Evolutionary conservation across 768 basidiomycete species (phyloP).

Genomic region (Xerocomellus intermedius): DNA sequence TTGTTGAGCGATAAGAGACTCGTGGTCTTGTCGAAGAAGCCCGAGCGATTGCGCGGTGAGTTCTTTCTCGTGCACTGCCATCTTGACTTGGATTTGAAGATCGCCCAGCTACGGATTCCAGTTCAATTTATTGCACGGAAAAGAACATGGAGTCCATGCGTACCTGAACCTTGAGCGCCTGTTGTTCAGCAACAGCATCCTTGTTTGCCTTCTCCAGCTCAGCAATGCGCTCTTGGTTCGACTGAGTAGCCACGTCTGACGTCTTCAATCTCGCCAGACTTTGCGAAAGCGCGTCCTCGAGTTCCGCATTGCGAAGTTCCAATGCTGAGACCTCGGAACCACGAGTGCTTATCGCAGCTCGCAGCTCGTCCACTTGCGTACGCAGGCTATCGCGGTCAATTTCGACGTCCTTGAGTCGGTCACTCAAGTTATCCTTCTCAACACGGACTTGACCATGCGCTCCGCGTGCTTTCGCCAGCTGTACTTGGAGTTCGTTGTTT

Average conservation of each 20-base stretch:
- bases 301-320: conserved; percentile 52
- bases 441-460: conserved; percentile 77
- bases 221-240: conserved; percentile 55
- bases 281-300: conserved; percentile 72
- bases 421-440: conserved; percentile 72
- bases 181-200: conserved; percentile 56
- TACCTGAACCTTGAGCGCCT: conserved; percentile 60
- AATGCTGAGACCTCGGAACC: conserved; percentile 46
- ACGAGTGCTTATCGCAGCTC: conserved; percentile 42
- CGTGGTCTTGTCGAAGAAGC: conserved; percentile 57
- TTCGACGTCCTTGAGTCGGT: conserved; percentile 60
- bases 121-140: background rate
- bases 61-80: conserved; percentile 64
- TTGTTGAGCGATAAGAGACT: conserved; percentile 59
- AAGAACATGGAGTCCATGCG: conserved; percentile 14
- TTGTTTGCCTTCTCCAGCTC: conserved; percentile 62
- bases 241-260: conserved; percentile 66
- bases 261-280: conserved; percentile 69
- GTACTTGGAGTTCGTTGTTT: conserved; percentile 69
- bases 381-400: conserved; percentile 63
- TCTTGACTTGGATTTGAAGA: conserved; percentile 56
- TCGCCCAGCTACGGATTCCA: conserved; percentile 49
- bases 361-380: conserved; percentile 53
- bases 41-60: conserved; percentile 48
- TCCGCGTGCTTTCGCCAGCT: conserved; percentile 73